These are phyloP conservation scores for Magnusiomyces magnusii DNA, from an alignment of 1,139 yeast species.

Conservation along the genomic window DNA sequence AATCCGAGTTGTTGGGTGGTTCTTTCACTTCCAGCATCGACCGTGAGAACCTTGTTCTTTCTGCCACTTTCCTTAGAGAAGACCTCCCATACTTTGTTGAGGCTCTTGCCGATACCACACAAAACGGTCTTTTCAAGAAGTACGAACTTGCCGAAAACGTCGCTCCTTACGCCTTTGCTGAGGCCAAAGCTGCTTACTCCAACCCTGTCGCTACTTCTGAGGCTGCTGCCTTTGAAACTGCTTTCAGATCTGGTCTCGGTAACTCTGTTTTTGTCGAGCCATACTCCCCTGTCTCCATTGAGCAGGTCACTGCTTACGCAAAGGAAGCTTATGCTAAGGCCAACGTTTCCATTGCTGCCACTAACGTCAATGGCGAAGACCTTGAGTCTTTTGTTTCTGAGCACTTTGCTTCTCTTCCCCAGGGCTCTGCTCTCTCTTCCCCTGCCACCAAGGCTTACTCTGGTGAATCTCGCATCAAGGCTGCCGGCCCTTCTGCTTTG, in stretches of 20 bases:
- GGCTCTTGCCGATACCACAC: slow-evolving; percentile 69
- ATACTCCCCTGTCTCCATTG: slow-evolving; percentile 47
- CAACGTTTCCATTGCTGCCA: slow-evolving; percentile 63
- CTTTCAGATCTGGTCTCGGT: slow-evolving; percentile 88
- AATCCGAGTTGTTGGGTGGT: slow-evolving; percentile 92
- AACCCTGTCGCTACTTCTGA: slow-evolving; percentile 55
- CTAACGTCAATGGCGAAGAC: slow-evolving; percentile 69
- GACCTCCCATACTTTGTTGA: slow-evolving; percentile 89
- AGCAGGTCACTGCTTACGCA: slow-evolving; percentile 63
- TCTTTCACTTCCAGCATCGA: slow-evolving; percentile 58
- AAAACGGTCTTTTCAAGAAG: slow-evolving; percentile 59
- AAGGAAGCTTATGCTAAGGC: slow-evolving; percentile 59
- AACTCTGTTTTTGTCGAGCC: slow-evolving; percentile 74
- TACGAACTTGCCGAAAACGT: slow-evolving; percentile 81
- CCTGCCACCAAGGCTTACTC: slow-evolving; percentile 42
- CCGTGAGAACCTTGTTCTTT: slow-evolving; percentile 77
- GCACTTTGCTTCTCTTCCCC: slow-evolving; percentile 55
- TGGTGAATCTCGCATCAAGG: slow-evolving; percentile 75
- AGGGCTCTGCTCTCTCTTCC: slow-evolving; percentile 44
- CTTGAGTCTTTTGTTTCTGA: slow-evolving; percentile 59
- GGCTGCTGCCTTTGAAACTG: slow-evolving; percentile 71
- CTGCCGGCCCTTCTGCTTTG: slow-evolving; percentile 60
- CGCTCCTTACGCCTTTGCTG: slow-evolving; percentile 58
- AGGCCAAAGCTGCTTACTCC: slow-evolving; percentile 43
- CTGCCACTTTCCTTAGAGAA: slow-evolving; percentile 76